Conservation (phyloP, 306 rosid genomes). For the Lupinus albus region DNA sequence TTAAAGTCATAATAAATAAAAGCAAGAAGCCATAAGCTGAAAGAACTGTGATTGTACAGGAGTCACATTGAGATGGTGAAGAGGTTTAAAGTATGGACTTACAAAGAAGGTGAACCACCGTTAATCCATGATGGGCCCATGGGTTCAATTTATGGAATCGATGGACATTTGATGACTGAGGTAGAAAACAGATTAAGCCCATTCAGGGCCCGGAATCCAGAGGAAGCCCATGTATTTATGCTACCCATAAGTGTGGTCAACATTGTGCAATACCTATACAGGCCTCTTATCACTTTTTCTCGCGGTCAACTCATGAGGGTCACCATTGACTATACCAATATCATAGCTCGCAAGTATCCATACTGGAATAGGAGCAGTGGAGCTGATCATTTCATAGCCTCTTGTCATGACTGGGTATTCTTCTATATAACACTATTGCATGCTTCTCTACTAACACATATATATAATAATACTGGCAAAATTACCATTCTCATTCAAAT, state of each 20-base stretch:
- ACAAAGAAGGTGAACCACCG: slow-evolving; percentile 67
- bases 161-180: slow-evolving; percentile 73
- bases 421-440: neutral
- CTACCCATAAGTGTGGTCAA: slow-evolving; percentile 59
- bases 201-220: slow-evolving; percentile 57
- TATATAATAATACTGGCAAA: neutral
- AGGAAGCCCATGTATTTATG: slow-evolving; percentile 67
- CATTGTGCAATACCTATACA: slow-evolving; percentile 51
- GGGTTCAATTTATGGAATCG: slow-evolving; percentile 61
- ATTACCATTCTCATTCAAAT: neutral
- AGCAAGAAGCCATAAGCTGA: too few species aligned
- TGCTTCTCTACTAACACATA: neutral
- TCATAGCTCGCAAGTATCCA: slow-evolving; percentile 51
- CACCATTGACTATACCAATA: slow-evolving; percentile 53
- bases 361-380: slow-evolving; percentile 73
- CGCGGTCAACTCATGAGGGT: slow-evolving; percentile 49
- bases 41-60: too few species aligned
- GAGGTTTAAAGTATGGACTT: slow-evolving; percentile 64
- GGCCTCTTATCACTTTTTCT: slow-evolving; percentile 50
- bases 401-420: slow-evolving; percentile 86
- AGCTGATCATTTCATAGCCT: slow-evolving; percentile 70
- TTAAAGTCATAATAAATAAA: too few species aligned
- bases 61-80: slow-evolving; percentile 69
- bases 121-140: slow-evolving; percentile 61
- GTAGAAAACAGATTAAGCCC: slow-evolving; percentile 49